A percentile compares a stretch with the other conserved stretches of the same genome.
Evolutionary conservation across 345 rosid genomes (phyloP).

Genomic region (Luvunga scandens): DNA sequence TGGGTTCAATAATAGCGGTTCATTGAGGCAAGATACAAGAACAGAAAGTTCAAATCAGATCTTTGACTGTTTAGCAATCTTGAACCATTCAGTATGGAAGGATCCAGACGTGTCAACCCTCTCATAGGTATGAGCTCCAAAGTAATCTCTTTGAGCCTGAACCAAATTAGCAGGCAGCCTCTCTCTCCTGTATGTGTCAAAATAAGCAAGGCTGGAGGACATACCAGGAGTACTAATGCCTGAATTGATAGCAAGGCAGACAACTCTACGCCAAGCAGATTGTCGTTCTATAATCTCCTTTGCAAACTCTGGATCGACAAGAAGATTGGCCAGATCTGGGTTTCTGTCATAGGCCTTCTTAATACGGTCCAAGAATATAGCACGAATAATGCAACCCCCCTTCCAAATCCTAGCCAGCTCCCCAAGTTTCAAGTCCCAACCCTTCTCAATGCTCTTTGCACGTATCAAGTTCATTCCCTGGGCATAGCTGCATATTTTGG

Average conservation of each 20-base stretch:
- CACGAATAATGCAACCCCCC: constrained; percentile 24
- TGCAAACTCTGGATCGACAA: constrained; percentile 34
- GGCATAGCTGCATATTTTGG: constrained; percentile 25
- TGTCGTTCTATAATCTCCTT: constrained; percentile 31
- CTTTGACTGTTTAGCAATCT: constrained; percentile 25
- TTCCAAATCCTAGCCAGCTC: constrained; percentile 25
- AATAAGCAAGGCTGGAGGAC: constrained; percentile 32
- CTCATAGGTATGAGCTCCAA: constrained; percentile 32
- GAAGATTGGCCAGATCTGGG: constrained; percentile 21
- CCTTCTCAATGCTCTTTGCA: constrained; percentile 19
- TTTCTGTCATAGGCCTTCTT: constrained; percentile 33
- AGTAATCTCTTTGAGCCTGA: constrained; percentile 33
- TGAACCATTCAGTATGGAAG: constrained; percentile 36
- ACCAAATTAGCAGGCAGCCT: constrained; percentile 31
- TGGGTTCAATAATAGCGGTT: neutral
- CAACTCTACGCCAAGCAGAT: constrained; percentile 31
- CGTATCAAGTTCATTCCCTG: constrained; percentile 23
- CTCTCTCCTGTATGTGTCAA: constrained; percentile 35
- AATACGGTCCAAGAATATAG: constrained; percentile 25
- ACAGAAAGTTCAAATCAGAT: constrained; percentile 8
- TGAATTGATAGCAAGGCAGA: constrained; percentile 28
- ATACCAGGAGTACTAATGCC: constrained; percentile 31
- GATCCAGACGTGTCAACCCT: constrained; percentile 25
- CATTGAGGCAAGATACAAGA: neutral
- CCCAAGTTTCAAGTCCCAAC: constrained; percentile 20